Evolutionary conservation across 192 early-diverging fungal species (phyloP).

Genomic region (Physocladia obscura): DNA sequence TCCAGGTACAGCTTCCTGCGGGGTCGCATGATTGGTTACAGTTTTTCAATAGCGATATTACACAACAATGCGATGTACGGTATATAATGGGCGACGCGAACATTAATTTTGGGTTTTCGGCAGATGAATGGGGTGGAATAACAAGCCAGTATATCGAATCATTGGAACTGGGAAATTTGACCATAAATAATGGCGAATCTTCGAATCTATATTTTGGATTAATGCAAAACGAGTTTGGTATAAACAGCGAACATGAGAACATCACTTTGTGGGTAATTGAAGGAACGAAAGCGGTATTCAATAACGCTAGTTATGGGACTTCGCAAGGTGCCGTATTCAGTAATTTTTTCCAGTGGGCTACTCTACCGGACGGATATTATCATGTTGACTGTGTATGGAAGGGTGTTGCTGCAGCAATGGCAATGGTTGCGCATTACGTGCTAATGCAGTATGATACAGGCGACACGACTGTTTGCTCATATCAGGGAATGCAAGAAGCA

Average conservation of each 20-base stretch:
- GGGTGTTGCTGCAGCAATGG: constrained; percentile 5
- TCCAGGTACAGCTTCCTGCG: constrained; percentile 3
- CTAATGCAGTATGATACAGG: constrained; percentile 9
- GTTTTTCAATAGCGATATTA: not conserved
- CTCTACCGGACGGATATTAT: constrained; percentile 25
- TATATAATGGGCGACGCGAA: constrained; percentile 11
- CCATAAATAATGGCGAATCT: not conserved
- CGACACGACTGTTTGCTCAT: not conserved
- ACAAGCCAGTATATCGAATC: not conserved
- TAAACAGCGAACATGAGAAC: constrained; percentile 10
- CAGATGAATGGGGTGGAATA: constrained; percentile 20
- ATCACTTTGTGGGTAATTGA: constrained; percentile 22
- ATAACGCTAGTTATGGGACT: constrained; percentile 4
- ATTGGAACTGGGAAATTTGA: not conserved
- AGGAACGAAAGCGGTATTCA: not conserved
- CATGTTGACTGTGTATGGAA: constrained; percentile 12
- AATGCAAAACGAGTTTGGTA: constrained; percentile 4
- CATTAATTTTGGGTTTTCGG: constrained; percentile 13
- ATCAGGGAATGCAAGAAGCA: constrained; percentile 9
- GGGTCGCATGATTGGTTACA: not conserved
- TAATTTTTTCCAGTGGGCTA: constrained; percentile 28
- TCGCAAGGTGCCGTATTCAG: constrained; percentile 6
- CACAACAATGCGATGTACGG: constrained; percentile 3
- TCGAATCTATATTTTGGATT: constrained; percentile 4
- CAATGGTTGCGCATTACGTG: constrained; percentile 19